These are phyloP conservation scores for Beauveria australis DNA, from an alignment of 2,329 filamentous ascomycete genomes.

Conservation along the genomic window DNA sequence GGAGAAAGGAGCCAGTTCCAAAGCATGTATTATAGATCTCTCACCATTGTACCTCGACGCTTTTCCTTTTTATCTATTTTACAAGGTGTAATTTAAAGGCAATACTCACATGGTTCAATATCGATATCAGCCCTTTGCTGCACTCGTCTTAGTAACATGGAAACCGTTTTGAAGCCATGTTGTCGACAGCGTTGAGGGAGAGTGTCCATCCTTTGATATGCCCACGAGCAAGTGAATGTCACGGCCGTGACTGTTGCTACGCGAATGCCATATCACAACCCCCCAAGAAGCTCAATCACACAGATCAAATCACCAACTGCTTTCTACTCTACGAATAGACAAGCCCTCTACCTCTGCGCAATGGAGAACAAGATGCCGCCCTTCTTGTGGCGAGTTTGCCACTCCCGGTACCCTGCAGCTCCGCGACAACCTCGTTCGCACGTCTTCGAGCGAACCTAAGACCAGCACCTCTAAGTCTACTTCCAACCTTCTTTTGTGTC, in stretches of 20 bases:
- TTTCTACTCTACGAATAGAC: too few species aligned
- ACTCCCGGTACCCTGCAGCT: constrained; percentile 64
- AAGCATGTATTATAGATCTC: not conserved
- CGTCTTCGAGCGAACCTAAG: constrained; percentile 88
- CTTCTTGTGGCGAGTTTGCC: constrained; percentile 55
- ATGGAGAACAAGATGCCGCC: not conserved
- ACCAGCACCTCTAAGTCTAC: constrained; percentile 81
- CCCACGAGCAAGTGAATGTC: too few species aligned
- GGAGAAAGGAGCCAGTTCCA: not conserved
- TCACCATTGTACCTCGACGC: not conserved
- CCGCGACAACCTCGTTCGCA: constrained; percentile 54
- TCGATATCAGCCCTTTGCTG: not conserved
- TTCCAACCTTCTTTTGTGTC: constrained; percentile 59
- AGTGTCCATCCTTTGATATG: too few species aligned
- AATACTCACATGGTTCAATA: too few species aligned
- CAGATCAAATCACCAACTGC: too few species aligned
- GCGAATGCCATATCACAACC: too few species aligned
- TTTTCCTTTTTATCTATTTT: not conserved
- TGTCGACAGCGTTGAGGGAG: too few species aligned
- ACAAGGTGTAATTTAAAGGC: not conserved
- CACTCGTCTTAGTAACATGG: too few species aligned
- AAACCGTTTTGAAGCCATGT: too few species aligned
- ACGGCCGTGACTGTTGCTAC: too few species aligned
- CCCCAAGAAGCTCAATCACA: too few species aligned
- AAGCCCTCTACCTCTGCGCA: not conserved